These are phyloP conservation scores for Dalbergia cultrata DNA, from an alignment of 306 rosid species.

Conservation along the genomic window DNA sequence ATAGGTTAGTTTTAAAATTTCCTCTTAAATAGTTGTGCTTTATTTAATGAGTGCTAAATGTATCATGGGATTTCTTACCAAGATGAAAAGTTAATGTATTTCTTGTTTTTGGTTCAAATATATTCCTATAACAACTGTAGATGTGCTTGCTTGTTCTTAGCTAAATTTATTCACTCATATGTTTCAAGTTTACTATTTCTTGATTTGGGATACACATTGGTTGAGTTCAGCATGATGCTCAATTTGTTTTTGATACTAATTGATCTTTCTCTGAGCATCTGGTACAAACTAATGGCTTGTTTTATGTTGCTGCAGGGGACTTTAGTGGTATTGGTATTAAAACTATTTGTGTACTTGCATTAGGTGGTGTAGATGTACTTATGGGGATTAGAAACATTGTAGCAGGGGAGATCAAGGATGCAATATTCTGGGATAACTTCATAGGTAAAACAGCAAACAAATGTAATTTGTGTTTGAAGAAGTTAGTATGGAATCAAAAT, in stretches of 20 bases:
- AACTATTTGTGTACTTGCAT: constrained; percentile 75
- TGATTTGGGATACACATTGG: constrained; percentile 12
- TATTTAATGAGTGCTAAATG: no score
- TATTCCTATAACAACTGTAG: no score
- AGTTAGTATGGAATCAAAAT: no score
- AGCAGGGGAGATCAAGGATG: constrained; percentile 58
- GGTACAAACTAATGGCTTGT: not conserved
- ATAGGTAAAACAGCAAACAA: constrained; percentile 66
- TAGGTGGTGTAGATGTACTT: constrained; percentile 76
- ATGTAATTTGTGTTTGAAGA: no score
- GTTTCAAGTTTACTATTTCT: not conserved
- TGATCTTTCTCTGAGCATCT: not conserved
- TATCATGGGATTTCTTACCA: no score
- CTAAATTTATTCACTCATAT: not conserved
- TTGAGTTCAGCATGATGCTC: constrained; percentile 23
- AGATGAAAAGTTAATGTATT: no score
- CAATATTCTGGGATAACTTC: constrained; percentile 61
- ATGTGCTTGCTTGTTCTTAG: not conserved
- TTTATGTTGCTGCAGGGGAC: constrained; percentile 65
- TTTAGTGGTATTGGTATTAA: constrained; percentile 82
- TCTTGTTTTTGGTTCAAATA: no score
- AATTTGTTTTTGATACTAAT: constrained; percentile 1
- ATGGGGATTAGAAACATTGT: constrained; percentile 72
- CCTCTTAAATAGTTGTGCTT: no score
- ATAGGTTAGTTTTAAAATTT: constrained; percentile 9